phyloP scores from a whole-genome alignment of 345 rosid genomes.

The Linum tenue region DNA sequence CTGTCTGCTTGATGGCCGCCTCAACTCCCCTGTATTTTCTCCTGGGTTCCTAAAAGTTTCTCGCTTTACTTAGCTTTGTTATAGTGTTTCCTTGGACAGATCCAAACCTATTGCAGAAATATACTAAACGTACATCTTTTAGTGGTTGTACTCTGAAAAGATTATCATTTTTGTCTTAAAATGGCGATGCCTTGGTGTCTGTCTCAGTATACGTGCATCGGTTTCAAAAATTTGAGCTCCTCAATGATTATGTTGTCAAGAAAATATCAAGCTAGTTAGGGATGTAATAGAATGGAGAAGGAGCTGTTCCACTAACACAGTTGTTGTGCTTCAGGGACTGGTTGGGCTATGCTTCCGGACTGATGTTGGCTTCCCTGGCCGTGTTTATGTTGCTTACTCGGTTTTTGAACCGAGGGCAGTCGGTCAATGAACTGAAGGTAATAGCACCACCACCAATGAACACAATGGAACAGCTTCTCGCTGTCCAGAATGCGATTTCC shows the following conservation, averaged over 20 bases:
- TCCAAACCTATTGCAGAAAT: too few relatives aligned
- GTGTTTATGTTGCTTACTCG: constrained; percentile 63
- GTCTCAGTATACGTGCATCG: too few relatives aligned
- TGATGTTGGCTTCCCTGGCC: constrained; percentile 34
- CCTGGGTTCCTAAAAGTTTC: too few relatives aligned
- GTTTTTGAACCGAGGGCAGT: constrained; percentile 43
- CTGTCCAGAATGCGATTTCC: constrained; percentile 74
- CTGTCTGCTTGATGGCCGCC: too few relatives aligned
- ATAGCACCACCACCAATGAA: constrained; percentile 75
- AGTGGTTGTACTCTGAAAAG: not conserved
- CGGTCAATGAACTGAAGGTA: constrained; percentile 52
- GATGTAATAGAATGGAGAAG: too few relatives aligned
- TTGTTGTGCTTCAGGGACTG: constrained; percentile 40
- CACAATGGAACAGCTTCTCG: constrained; percentile 94
- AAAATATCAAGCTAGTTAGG: too few relatives aligned
- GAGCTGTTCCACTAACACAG: not conserved
- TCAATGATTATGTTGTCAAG: too few relatives aligned
- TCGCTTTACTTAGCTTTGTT: too few relatives aligned
- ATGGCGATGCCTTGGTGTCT: not conserved
- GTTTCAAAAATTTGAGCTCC: too few relatives aligned
- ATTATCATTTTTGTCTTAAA: not conserved
- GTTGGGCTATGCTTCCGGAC: constrained; percentile 56
- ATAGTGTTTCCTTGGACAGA: too few relatives aligned
- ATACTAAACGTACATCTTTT: too few relatives aligned
- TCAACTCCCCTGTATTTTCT: too few relatives aligned